phyloP scores from a whole-genome alignment of 768 basidiomycete species.

The Hypsizygus marmoreus region DNA sequence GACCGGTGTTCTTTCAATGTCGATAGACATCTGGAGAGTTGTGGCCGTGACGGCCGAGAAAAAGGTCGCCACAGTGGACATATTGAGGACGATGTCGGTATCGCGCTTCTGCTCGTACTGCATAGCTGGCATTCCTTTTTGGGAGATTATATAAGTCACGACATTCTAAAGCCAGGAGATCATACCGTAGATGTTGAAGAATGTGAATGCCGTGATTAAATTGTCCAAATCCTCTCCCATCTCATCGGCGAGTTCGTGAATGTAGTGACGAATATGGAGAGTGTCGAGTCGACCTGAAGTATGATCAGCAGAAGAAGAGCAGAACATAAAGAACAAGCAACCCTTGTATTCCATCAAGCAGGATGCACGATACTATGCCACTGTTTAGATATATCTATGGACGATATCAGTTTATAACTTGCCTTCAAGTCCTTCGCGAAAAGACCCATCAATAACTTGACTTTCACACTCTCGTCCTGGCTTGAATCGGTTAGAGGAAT shows the following conservation, averaged over 20 bases:
- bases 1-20: not conserved
- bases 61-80: conserved; percentile 26
- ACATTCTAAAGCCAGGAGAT: not conserved
- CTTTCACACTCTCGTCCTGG: conserved; percentile 15
- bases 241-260: conserved; percentile 17
- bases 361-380: conserved; percentile 14
- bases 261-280: conserved; percentile 11
- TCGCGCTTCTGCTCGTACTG: conserved; percentile 20
- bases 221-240: conserved; percentile 13
- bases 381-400: not conserved
- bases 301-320: not conserved
- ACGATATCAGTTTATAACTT: not conserved
- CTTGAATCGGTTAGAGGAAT: not conserved
- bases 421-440: conserved; percentile 16
- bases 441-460: conserved; percentile 13
- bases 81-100: conserved; percentile 11
- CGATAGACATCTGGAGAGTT: conserved; percentile 18
- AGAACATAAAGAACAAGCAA: not conserved
- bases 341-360: conserved; percentile 12
- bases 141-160: not conserved
- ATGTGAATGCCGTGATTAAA: conserved; percentile 8
- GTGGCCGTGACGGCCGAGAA: conserved; percentile 32
- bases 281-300: conserved; percentile 4
- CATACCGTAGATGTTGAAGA: conserved; percentile 21
- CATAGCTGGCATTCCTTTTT: conserved; percentile 22